phyloP scores from a whole-genome alignment of 768 basidiomycete species.

The Podaxis sp. region DNA sequence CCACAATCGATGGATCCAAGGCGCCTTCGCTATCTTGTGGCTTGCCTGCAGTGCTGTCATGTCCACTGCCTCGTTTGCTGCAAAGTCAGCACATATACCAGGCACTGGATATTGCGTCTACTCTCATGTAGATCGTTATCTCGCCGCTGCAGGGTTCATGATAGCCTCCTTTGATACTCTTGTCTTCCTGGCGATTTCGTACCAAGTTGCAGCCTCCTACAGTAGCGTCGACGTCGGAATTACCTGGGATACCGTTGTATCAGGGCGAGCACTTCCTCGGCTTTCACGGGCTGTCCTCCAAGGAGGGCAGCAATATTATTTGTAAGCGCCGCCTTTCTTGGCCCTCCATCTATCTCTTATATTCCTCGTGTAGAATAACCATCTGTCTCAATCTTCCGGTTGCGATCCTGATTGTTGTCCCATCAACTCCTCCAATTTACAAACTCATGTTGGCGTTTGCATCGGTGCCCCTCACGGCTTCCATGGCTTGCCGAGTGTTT shows the following conservation, averaged over 20 bases:
- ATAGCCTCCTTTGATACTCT: slow-evolving; percentile 28
- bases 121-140: slow-evolving; percentile 21
- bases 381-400: not conserved
- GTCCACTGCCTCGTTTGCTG: slow-evolving; percentile 21
- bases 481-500: slow-evolving; percentile 5
- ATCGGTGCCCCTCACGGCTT: not conserved
- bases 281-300: slow-evolving; percentile 25
- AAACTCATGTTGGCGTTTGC: not conserved
- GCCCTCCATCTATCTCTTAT: not conserved
- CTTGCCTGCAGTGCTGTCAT: slow-evolving; percentile 23
- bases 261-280: slow-evolving; percentile 21
- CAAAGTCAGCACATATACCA: slow-evolving; percentile 23
- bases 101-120: slow-evolving; percentile 31
- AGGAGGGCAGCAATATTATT: slow-evolving; percentile 33
- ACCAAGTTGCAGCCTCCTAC: slow-evolving; percentile 19
- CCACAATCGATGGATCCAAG: slow-evolving; percentile 18
- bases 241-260: slow-evolving; percentile 16
- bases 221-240: slow-evolving; percentile 8
- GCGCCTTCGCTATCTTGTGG: slow-evolving; percentile 28
- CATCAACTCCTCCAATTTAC: not conserved
- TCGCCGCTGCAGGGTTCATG: slow-evolving; percentile 23
- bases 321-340: slow-evolving; percentile 21
- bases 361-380: not conserved
- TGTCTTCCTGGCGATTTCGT: slow-evolving; percentile 34
- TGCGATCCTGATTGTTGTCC: not conserved